Conservation (phyloP, 2,329 filamentous ascomycete species). For the Cercospora sp. region DNA sequence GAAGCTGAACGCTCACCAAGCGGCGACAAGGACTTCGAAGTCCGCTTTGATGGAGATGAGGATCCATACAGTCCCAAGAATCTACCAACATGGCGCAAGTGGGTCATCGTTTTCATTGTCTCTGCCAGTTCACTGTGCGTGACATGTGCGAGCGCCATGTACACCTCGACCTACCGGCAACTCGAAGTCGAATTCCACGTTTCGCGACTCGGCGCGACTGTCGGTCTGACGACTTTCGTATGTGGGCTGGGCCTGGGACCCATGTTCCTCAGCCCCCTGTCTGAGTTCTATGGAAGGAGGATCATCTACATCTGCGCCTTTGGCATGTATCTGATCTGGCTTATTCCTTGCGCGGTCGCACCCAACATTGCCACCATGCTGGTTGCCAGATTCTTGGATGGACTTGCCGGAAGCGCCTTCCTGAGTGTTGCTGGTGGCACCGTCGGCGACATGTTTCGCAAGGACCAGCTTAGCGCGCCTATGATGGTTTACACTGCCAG, state of each 20-base stretch:
- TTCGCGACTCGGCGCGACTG: slow-evolving; percentile 69
- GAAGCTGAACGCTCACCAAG: slow-evolving; percentile 1
- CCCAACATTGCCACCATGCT: slow-evolving; percentile 57
- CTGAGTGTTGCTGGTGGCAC: slow-evolving; percentile 65
- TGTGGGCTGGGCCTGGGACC: slow-evolving; percentile 54
- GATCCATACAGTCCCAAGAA: slow-evolving; percentile 76
- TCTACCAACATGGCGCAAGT: slow-evolving; percentile 66
- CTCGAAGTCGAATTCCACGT: slow-evolving; percentile 72
- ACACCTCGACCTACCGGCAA: slow-evolving; percentile 78
- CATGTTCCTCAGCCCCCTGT: slow-evolving; percentile 62
- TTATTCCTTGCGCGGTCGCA: slow-evolving; percentile 56
- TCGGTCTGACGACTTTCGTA: slow-evolving; percentile 77
- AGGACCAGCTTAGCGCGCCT: slow-evolving; percentile 68
- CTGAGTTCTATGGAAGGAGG: slow-evolving; percentile 65
- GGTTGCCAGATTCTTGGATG: slow-evolving; percentile 57
- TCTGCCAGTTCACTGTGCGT: slow-evolving; percentile 75
- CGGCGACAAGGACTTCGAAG: slow-evolving; percentile 59
- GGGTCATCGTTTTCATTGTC: slow-evolving; percentile 76
- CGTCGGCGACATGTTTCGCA: slow-evolving; percentile 69
- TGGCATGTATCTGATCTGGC: slow-evolving; percentile 58
- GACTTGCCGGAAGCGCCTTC: slow-evolving; percentile 56
- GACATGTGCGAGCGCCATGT: slow-evolving; percentile 42
- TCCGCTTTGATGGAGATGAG: slow-evolving; percentile 71
- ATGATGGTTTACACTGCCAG: slow-evolving; percentile 74
- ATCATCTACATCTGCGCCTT: slow-evolving; percentile 69